Evolutionary conservation across 2,329 filamentous ascomycete genomes (phyloP).

Genomic region (Blastomyces gilchristii): DNA sequence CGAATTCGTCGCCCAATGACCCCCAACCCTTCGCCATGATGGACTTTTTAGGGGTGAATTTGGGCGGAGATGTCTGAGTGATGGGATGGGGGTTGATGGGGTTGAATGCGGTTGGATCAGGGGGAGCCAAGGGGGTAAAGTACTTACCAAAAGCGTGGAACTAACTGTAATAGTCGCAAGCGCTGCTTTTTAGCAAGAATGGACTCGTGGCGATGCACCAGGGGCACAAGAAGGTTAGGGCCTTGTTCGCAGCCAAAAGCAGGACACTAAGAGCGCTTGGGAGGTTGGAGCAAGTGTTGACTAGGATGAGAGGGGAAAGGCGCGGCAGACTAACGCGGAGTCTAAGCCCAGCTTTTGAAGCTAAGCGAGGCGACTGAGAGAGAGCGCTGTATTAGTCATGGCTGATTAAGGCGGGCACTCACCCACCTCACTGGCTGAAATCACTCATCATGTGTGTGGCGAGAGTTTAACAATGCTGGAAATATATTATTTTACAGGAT

Average conservation of each 20-base stretch:
- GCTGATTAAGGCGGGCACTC: background rate
- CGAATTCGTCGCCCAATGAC: background rate
- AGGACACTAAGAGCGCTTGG: background rate
- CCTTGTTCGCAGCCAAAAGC: background rate
- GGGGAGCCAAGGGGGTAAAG: background rate
- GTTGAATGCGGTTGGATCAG: background rate
- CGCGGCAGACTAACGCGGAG: background rate
- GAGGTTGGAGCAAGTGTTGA: background rate
- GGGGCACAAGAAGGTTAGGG: background rate
- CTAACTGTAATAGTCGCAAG: slow-evolving; percentile 3
- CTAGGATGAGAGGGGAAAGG: background rate
- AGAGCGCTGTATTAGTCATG: background rate
- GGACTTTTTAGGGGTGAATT: background rate
- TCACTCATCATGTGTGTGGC: no score
- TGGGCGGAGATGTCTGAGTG: background rate
- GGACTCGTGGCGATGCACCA: background rate
- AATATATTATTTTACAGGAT: no score
- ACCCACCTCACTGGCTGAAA: no score
- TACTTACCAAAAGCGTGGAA: background rate
- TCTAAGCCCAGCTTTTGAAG: no score
- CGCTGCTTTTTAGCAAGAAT: background rate
- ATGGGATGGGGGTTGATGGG: background rate
- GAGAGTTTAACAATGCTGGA: background rate
- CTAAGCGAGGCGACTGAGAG: background rate
- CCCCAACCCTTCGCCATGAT: background rate